These are phyloP conservation scores for Aspergillus heteromorphus DNA, from an alignment of 495 filamentous ascomycete genomes.

Conservation along the genomic window DNA sequence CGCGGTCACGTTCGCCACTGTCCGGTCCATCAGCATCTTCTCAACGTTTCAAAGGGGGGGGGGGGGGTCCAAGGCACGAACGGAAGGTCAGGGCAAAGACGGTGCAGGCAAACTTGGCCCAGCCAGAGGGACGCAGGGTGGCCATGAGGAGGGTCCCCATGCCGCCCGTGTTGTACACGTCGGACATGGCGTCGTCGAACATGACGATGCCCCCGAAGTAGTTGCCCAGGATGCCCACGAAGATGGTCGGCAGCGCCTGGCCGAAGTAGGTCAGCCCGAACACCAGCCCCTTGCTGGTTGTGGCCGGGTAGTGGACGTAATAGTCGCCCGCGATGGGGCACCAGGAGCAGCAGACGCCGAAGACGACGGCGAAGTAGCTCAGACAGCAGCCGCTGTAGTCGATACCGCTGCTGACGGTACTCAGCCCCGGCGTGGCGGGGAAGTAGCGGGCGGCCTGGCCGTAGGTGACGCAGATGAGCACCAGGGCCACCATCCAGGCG, in stretches of 20 bases:
- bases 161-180: neutral
- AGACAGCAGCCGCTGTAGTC: slow-evolving; percentile 6
- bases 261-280: slow-evolving; percentile 2
- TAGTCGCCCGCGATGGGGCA: slow-evolving; percentile 9
- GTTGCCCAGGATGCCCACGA: slow-evolving; percentile 3
- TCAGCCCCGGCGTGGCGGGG: neutral
- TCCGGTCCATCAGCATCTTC: too few species aligned
- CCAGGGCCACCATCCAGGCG: slow-evolving; percentile 48
- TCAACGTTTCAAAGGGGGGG: neutral
- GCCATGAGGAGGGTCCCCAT: neutral
- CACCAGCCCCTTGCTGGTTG: neutral
- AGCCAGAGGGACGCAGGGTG: neutral
- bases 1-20: slow-evolving; percentile 25
- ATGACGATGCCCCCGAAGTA: slow-evolving; percentile 1
- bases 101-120: slow-evolving; percentile 9
- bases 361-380: slow-evolving; percentile 12
- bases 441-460: slow-evolving; percentile 11
- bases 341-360: slow-evolving; percentile 7
- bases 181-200: neutral
- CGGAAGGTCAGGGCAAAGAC: slow-evolving; percentile 9
- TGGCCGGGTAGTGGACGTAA: slow-evolving; percentile 2
- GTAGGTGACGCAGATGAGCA: slow-evolving; percentile 15
- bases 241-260: neutral
- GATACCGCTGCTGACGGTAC: neutral
- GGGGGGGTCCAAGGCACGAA: neutral